Percentiles rank a stretch among this genome's conserved stretches.
Evolutionary conservation across 495 filamentous ascomycete species (phyloP).

Genomic region (Patellaria atrata): DNA sequence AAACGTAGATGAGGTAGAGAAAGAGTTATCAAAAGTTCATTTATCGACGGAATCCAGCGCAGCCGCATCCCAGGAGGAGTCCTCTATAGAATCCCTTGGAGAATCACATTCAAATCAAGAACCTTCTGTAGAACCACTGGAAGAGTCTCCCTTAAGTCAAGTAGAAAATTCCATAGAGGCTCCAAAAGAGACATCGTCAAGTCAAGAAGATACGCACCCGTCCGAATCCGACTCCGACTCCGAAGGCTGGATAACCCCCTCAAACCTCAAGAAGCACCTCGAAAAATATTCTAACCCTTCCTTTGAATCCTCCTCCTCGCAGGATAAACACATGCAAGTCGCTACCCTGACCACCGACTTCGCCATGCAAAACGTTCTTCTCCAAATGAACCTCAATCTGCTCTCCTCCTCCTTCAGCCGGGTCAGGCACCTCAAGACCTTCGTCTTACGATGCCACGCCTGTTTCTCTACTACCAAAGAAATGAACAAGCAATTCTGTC

Average conservation of each 20-base stretch:
- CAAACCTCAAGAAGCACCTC: slow-evolving; percentile 77
- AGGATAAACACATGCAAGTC: slow-evolving; percentile 54
- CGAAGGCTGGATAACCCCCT: slow-evolving; percentile 89
- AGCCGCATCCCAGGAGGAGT: too few relatives aligned
- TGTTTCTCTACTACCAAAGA: slow-evolving; percentile 81
- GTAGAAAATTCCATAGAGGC: not conserved
- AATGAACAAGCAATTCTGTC: slow-evolving; percentile 85
- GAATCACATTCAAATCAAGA: too few relatives aligned
- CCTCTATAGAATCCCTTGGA: too few relatives aligned
- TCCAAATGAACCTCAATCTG: slow-evolving; percentile 90
- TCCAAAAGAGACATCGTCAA: slow-evolving; percentile 9
- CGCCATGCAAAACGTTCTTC: slow-evolving; percentile 88
- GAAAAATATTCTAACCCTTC: slow-evolving; percentile 43
- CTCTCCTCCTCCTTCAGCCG: slow-evolving; percentile 62
- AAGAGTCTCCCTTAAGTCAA: slow-evolving; percentile 12
- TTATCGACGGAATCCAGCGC: too few relatives aligned
- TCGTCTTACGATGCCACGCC: slow-evolving; percentile 83
- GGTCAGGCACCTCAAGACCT: slow-evolving; percentile 67
- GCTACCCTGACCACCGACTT: slow-evolving; percentile 88
- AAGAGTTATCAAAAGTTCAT: too few relatives aligned
- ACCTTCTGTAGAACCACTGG: too few relatives aligned
- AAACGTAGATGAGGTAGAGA: too few relatives aligned
- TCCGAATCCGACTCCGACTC: slow-evolving; percentile 45
- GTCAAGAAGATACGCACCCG: slow-evolving; percentile 6
- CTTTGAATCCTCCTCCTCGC: slow-evolving; percentile 31